Evolutionary conservation across 139 green algal species (phyloP), one percentile per base, ranked within the genome.

Genomic region (Auxenochlorella pyrenoidosa): DNA sequence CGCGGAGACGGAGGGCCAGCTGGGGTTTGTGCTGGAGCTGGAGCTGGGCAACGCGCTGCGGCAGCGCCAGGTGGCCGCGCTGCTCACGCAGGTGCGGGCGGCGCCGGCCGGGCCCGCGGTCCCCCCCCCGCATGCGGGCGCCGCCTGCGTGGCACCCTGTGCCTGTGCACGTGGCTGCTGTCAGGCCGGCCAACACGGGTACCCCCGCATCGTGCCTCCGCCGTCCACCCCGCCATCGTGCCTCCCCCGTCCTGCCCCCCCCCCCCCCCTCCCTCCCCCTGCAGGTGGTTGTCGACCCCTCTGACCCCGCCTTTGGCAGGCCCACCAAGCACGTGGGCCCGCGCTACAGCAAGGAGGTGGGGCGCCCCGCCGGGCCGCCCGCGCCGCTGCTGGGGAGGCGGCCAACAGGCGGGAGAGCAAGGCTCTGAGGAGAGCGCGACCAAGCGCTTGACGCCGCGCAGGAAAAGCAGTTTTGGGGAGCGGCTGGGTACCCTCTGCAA

Each of bases 291-390:
- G 89, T 92, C 0, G 79, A 88, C 41, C 85, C 79, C 26, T 43
- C 79, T 8, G 89, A 92, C 87, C 79, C 86, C 0, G 89, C 86
- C 15, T 92, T 92, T 71, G 19, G 76, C 26, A 22, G 38, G 6
- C 89, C 89, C 68, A 82, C 85, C 70, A 92, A 92, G 59, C 87
- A 78, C 24, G 87, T 92, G 28, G 89, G 89, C 22, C 83, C 84
- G 13, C 19, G 22, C 5, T 91, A 91, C 54, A 75, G 36, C 77
- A 40, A 82, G 44, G n/a, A 85, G 44, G 85, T 85, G 85, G 21
- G 66, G 6, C 0, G 54, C 5, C 2, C 13, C 26, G 2, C 41
- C n/a, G 22, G 75, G 41, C 32, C 21, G 41, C 24, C 15, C 36
- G 41, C 6, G 47, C 6, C 8, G 47, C 10, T 6, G 47, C 47